Percentiles rank a stretch among this genome's conserved stretches.
These are phyloP conservation scores for Mycena capillaripes DNA, from an alignment of 768 basidiomycete species.

Conservation along the genomic window DNA sequence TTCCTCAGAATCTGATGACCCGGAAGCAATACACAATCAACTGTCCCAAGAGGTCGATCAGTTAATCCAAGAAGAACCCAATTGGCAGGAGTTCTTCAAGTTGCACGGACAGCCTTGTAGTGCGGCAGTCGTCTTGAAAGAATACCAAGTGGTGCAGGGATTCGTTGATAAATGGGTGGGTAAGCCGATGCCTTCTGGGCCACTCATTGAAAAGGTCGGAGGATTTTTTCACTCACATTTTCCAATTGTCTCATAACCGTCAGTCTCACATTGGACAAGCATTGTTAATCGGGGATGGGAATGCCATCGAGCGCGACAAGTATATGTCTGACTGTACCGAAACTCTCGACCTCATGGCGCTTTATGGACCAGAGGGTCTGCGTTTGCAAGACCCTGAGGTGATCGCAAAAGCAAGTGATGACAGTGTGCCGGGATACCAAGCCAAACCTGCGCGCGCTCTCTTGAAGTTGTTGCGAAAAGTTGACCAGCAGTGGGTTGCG, in stretches of 20 bases:
- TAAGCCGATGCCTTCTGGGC: conserved; percentile 55
- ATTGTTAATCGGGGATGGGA: conserved; percentile 56
- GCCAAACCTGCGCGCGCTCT: conserved; percentile 65
- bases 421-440: conserved; percentile 53
- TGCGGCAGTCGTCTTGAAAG: conserved; percentile 57
- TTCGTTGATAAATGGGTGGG: conserved; percentile 63
- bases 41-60: conserved; percentile 60
- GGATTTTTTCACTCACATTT: neutral
- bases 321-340: conserved; percentile 66
- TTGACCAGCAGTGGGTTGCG: conserved; percentile 51
- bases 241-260: neutral
- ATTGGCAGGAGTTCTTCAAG: conserved; percentile 61
- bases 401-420: conserved; percentile 64
- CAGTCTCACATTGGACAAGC: conserved; percentile 70
- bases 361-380: conserved; percentile 71
- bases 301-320: conserved; percentile 37
- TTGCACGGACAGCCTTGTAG: conserved; percentile 53
- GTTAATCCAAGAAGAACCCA: conserved; percentile 58
- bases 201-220: conserved; percentile 64
- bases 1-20: conserved; percentile 50
- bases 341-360: conserved; percentile 61
- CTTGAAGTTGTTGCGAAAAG: conserved; percentile 60
- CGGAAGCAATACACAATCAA: conserved; percentile 55
- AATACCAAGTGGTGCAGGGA: conserved; percentile 67
- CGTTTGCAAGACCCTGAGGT: conserved; percentile 65